Evolutionary conservation across 208 protist genomes (phyloP).

Genomic region (Leishmania tropica): DNA sequence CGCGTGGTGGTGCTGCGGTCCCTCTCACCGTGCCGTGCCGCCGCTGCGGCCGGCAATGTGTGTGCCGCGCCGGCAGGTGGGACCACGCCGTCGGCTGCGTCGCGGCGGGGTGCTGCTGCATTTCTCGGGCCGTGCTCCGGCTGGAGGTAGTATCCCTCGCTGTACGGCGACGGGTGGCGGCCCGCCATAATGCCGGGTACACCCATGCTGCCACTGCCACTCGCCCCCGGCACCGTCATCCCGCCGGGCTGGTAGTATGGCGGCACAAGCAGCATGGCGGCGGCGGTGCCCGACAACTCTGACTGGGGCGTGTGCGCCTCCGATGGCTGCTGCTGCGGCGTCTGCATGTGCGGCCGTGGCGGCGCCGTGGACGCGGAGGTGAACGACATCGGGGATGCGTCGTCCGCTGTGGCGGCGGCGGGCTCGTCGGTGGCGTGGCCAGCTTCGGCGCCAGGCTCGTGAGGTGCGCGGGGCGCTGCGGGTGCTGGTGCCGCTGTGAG

Average conservation of each 20-base stretch:
- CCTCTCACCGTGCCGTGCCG: neutral
- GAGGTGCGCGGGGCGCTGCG: neutral
- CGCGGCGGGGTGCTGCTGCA: neutral
- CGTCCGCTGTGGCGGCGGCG: neutral
- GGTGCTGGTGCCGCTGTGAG: neutral
- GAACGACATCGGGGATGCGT: neutral
- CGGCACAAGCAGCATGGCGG: neutral
- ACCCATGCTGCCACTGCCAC: too few relatives aligned
- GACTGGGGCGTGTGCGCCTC: neutral
- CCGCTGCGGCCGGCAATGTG: neutral
- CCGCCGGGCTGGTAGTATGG: neutral
- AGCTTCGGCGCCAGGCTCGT: neutral
- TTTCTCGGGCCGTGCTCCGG: neutral
- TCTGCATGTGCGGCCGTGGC: neutral
- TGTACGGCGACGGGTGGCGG: conserved; percentile 1
- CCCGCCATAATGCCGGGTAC: neutral
- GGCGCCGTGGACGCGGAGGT: neutral
- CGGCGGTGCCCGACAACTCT: neutral
- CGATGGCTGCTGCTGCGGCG: neutral
- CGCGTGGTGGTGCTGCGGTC: neutral
- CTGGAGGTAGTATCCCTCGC: conserved; percentile 14
- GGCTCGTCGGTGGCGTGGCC: neutral
- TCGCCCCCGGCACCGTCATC: neutral
- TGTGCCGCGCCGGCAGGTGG: neutral
- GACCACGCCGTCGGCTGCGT: neutral